Base-by-base conservation (phyloP, 208 protist genomes). In the Leishmania turanica region DNA sequence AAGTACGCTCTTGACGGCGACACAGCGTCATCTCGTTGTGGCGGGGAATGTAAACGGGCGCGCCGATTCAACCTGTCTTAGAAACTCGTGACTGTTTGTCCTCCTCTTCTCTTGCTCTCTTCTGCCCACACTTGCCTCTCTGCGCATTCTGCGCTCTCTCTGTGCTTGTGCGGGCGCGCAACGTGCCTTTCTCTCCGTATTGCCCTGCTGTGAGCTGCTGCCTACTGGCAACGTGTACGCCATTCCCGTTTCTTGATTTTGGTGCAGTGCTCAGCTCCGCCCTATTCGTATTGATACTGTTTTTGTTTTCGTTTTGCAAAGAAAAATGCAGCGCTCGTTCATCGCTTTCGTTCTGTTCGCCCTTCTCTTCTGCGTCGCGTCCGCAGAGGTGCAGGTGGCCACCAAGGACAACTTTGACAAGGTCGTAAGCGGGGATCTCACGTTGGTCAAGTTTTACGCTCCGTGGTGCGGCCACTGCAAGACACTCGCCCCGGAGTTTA, bases 381-480 rank as follows among this genome's bases (percentile, higher is more conserved):
- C 88, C 54, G 88, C 89, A 34, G 87, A 92, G 65, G 92, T 97
- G 49, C 80, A 91, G 66, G 82, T 76, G 62, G 83, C 83, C 31
- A 97, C 86, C 21, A 86, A 89, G 51, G 78, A 73, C 31, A 90
- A 96, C 88, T 96, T 98, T 77, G 87, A 96, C 70, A 74, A 79
- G 17, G 58, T 88, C 60, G 81, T 98, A 69, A 79, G 53, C 54
- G 86, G 75, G 8, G 89, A 92, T 37, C 70, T 97, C 4, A 85
- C 88, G 15, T 84, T 98, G 34, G 90, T 99, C 51, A 98, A 99
- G 87, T 99, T 99, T 84, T 99, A 97, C 73, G 94, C 95, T 42
- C 96, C 96, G 75, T 99, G 97, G 97, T 99, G 98, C 86, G 97
- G 97, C 51, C 97, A 99, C 90, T 99, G 98, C 92, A 95, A 98